Percentiles rank a stretch among this genome's conserved stretches.
These are phyloP conservation scores for Corylus americana DNA, from an alignment of 306 rosid species.

Conservation along the genomic window DNA sequence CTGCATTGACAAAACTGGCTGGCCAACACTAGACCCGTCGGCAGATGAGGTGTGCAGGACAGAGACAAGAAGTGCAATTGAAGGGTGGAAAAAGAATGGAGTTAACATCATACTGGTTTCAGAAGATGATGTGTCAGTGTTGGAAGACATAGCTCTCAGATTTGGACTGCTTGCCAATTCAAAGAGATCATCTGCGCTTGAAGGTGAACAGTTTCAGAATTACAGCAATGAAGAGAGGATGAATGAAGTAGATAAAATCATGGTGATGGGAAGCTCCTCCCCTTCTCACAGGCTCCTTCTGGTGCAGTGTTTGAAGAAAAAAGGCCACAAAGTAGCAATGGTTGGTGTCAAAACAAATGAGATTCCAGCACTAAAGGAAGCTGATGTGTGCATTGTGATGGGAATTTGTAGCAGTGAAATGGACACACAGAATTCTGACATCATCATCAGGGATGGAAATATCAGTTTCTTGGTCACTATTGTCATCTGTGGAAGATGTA, in stretches of 20 bases:
- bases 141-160: background rate
- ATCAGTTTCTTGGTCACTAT: constrained; percentile 6
- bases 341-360: constrained; percentile 16
- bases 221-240: constrained; percentile 8
- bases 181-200: background rate
- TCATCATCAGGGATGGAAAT: background rate
- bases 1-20: constrained; percentile 14
- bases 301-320: constrained; percentile 15
- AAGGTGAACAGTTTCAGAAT: constrained; percentile 1
- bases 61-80: background rate
- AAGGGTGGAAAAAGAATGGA: constrained; percentile 1
- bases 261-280: constrained; percentile 1
- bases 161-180: background rate
- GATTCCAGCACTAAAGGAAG: constrained; percentile 27
- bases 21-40: background rate
- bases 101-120: constrained; percentile 17
- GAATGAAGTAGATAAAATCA: constrained; percentile 17
- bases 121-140: background rate
- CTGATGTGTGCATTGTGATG: constrained; percentile 21
- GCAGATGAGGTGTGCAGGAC: background rate
- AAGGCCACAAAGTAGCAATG: constrained; percentile 13
- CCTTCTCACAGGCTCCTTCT: constrained; percentile 13
- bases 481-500: constrained; percentile 21
- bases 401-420: constrained; percentile 18
- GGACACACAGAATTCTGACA: background rate